phyloP scores from a whole-genome alignment of 73 alveolate genomes.

The Paramecium caudatum region DNA sequence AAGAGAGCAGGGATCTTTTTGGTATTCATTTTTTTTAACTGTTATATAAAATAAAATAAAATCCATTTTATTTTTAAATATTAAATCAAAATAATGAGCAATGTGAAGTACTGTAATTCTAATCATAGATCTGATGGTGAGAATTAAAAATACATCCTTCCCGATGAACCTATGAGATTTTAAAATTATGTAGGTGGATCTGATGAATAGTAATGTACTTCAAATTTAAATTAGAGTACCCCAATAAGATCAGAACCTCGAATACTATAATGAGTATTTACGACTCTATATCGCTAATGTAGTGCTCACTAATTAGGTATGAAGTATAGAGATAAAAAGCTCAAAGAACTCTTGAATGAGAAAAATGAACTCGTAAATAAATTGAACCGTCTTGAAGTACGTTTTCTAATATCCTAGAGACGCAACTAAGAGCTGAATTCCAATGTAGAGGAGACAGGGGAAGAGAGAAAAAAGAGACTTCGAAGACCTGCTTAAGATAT shows the following conservation, averaged over 20 bases:
- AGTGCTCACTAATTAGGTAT: conserved; percentile 53
- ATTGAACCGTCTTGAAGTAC: conserved; percentile 64
- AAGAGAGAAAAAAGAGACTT: conserved; percentile 61
- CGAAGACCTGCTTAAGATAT: conserved; percentile 75
- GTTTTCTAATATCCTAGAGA: background rate
- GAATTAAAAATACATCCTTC: conserved; percentile 21
- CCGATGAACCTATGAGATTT: conserved; percentile 54
- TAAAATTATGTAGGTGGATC: conserved; percentile 35
- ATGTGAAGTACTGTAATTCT: background rate
- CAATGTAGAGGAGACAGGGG: conserved; percentile 69
- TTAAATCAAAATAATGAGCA: conserved; percentile 18
- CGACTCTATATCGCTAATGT: conserved; percentile 75
- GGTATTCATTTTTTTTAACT: background rate
- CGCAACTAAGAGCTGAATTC: conserved; percentile 64
- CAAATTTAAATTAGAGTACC: conserved; percentile 56
- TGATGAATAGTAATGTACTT: conserved; percentile 23
- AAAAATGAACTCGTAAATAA: conserved; percentile 73
- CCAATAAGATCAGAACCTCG: conserved; percentile 67
- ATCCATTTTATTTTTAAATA: too few relatives aligned
- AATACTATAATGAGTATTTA: conserved; percentile 68
- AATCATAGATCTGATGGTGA: conserved; percentile 49
- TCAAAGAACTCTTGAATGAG: conserved; percentile 75
- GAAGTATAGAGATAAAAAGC: background rate
- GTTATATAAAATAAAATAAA: conserved; percentile 27
- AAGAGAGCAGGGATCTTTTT: conserved; percentile 62